Conservation (phyloP, 495 filamentous ascomycete species). For the Cetradonia linearis region DNA sequence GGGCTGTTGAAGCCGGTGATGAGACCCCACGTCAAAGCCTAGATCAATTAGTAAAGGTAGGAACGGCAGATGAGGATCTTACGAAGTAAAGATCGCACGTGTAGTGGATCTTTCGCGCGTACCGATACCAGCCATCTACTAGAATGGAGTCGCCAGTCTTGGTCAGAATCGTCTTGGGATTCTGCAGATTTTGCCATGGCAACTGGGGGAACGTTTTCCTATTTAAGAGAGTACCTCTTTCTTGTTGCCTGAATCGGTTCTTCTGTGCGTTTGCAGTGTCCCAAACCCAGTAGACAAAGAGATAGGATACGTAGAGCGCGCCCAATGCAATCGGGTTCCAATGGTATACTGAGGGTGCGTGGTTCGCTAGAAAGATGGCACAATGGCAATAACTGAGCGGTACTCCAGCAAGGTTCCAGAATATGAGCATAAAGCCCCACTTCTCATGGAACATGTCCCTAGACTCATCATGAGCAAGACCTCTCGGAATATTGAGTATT, state of each 20-base stretch:
- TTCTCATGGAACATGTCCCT: slow-evolving; percentile 99
- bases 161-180: slow-evolving; percentile 79
- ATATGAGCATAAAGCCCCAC: slow-evolving; percentile 99
- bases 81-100: slow-evolving; percentile 76
- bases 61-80: slow-evolving; percentile 33
- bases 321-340: slow-evolving; percentile 61
- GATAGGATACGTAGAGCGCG: slow-evolving; percentile 58
- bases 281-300: slow-evolving; percentile 89
- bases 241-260: slow-evolving; percentile 78
- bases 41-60: background rate
- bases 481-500: background rate
- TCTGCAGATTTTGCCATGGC: slow-evolving; percentile 76
- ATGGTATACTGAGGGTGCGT: slow-evolving; percentile 70
- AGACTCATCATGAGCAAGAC: slow-evolving; percentile 6
- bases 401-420: slow-evolving; percentile 97
- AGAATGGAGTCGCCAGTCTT: slow-evolving; percentile 71
- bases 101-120: slow-evolving; percentile 93
- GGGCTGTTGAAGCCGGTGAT: slow-evolving; percentile 64
- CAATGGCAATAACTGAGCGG: slow-evolving; percentile 96
- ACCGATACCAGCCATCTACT: slow-evolving; percentile 85
- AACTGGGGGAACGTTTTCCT: slow-evolving; percentile 89
- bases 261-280: slow-evolving; percentile 89
- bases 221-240: slow-evolving; percentile 59
- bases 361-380: slow-evolving; percentile 85
- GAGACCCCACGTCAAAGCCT: slow-evolving; percentile 49